Evolutionary conservation across 2,329 filamentous ascomycete genomes (phyloP), one percentile per base, ranked within the genome.

Genomic region (Exophiala aquamarina): DNA sequence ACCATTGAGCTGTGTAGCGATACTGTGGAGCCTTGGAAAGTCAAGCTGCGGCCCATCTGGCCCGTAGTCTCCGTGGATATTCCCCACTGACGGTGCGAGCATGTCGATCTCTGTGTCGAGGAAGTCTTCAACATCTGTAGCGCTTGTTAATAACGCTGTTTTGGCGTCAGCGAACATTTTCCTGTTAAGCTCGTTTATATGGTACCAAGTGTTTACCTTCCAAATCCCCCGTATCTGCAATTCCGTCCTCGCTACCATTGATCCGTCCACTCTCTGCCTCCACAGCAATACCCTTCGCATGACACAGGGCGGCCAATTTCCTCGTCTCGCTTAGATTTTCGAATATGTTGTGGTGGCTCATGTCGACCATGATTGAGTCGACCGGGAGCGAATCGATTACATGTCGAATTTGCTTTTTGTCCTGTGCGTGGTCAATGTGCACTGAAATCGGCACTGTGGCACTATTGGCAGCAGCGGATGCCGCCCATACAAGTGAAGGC

Each of bases 331-430:
- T 70, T 28, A 88, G 69, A 60, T 88, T 88, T 67, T 87, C 83
- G 43, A 76, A 82, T 57, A 82, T 82, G 55, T 85, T 82, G 60
- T 84, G 81, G 63, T 88, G 84, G 49, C 75, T 81, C 84, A 88
- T 88, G 65, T 89, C 85, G 0, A 88, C 80, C 84, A 89, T 88
- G 62, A 89, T 87, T 52, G 78, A 81, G 65, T 89, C 85, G 57
- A 87, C 87, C 33, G 77, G 72, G 35, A 77, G 72, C 13, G 80
- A 73, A 57, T 84, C 76, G 1, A 82, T 82, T 0, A 82, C 82
- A 4, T 70, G 71, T 11, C 76, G 74, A 51, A 84, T 79, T 54
- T 81, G 79, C 14, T 80, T 77, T 6, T 80, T 77, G 3, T 75
- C 78, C 64, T 85, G 82, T 20, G 79, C 79, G 65, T 86, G 82